Base-by-base conservation (phyloP, 176 grass and related monocot genomes). In the Raddia distichophylla region DNA sequence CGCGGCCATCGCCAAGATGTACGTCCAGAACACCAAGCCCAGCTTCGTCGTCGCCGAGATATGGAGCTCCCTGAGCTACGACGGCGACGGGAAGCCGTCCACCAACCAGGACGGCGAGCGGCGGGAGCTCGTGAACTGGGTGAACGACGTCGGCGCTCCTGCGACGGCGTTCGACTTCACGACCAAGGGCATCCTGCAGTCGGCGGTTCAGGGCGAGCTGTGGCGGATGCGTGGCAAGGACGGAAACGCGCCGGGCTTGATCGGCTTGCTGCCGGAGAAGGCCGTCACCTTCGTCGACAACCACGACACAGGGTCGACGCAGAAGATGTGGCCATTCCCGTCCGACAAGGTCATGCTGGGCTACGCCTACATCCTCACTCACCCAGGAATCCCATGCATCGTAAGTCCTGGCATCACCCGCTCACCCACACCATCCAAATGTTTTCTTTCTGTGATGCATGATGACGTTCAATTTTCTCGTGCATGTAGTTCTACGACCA, bases 301-400 rank as follows among this genome's bases (percentile, higher is more conserved):
- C 69, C 91, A 90, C 71, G 91, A 94, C 73, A 94, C 91, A 2
- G 88, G 88, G 2, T 94, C 88, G 2, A 90, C 88, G 6, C 91
- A 94, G 82, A 49, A 16, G 9, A 2, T 50, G 44, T 90, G 91
- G 90, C 90, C 93, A 1, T 96, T 96, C 75, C 93, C 93, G 0
- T 63, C 88, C 0, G 88, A 93, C 50, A 96, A 96, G 85, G 83
- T 96, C 80, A 93, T 93, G 85, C 93, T 91, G 43, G 93, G 93
- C 60, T 96, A 96, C 49, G 88, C 86, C 44, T 96, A 93, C 82
- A 96, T 96, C 69, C 85, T 96, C 35, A 90, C 91, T 8, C 91
- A 93, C 34, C 91, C 91, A 0, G 91, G 91, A 35, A 20, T 90
- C 7, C 88, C 88, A 10, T 84, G 77, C 53, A 90, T 93, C 17